Base-by-base conservation (phyloP, 495 filamentous ascomycete genomes). In the Penicillium ochrochloron region DNA sequence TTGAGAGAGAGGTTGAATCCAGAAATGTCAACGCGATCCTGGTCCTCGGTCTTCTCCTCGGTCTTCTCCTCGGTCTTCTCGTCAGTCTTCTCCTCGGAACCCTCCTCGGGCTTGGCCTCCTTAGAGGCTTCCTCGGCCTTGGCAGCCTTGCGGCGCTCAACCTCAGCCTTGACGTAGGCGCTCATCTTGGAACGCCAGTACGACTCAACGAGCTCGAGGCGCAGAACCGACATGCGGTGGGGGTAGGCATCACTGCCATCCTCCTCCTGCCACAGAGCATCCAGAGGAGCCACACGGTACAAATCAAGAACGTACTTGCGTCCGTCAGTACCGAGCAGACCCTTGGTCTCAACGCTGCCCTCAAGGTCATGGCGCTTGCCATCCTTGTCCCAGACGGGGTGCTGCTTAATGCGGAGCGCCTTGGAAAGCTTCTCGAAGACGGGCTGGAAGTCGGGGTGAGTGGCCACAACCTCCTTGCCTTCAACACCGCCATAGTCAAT, bases 401-500 rank as follows among this genome's bases (percentile, higher is more conserved):
- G 96, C 80, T 90, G 91, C 87, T 99, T 98, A 62, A 97, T 89
- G 42, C 86, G 86, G 62, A 97, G 83, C 19, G 90, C 84, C 76
- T 92, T 92, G 33, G 93, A 96, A 19, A 98, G 85, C 82, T 94
- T 93, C 75, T 90, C 89, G 70, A 99, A 99, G 17, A 91, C 83
- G 29, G 92, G 80, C 3, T 87, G 87, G 71, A 99, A 99, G 41
- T 86, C 85, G 70, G 94, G 86, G 72, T 97, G 91, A 11, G 90
- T 88, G 1, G 96, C 94, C 50, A 99, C 90, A 21, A 96, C 88
- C 59, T 99, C 96, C 79, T 94, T 96, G 64, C 96, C 96, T 73
- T 99, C 96, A 53, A 98, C 94, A 65, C 93, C 95, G 71, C 96
- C 96, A 72, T 99, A 99, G 76, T 98, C 94, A 66, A 99, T 97